A percentile compares a stretch with the other conserved stretches of the same genome.
Evolutionary conservation across 352 stramenopile species (phyloP).

Genomic region (Phytopythium oedochilum): DNA sequence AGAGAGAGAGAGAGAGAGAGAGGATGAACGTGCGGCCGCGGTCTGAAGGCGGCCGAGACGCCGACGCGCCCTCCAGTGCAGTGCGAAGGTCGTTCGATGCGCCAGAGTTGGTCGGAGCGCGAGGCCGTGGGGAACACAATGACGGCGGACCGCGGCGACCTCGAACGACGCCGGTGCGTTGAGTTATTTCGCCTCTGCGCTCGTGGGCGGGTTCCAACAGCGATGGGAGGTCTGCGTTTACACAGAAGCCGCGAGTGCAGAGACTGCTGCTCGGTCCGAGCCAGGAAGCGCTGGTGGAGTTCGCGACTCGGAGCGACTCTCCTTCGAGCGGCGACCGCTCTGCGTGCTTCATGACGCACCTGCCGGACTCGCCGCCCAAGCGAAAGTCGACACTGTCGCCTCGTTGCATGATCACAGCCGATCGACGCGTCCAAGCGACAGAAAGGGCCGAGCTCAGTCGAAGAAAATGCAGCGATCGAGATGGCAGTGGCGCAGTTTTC

Average conservation of each 20-base stretch:
- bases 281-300: conserved; percentile 13
- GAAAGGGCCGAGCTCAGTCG: background rate
- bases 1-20: no score
- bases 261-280: conserved; percentile 23
- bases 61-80: background rate
- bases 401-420: background rate
- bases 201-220: background rate
- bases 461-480: no score
- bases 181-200: background rate
- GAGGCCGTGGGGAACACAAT: background rate
- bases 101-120: background rate
- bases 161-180: background rate
- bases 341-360: conserved; percentile 36
- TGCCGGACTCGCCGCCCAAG: conserved; percentile 51
- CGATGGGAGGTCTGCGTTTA: background rate
- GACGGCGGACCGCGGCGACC: background rate
- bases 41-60: background rate
- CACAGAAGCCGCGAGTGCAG: conserved; percentile 41
- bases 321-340: background rate
- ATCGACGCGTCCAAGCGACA: background rate
- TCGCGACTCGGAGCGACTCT: background rate
- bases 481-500: background rate
- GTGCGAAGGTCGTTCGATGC: background rate
- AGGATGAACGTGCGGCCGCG: background rate
- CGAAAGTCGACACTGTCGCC: background rate